Conservation (phyloP, 345 rosid species). For the Lumnitzera littorea region DNA sequence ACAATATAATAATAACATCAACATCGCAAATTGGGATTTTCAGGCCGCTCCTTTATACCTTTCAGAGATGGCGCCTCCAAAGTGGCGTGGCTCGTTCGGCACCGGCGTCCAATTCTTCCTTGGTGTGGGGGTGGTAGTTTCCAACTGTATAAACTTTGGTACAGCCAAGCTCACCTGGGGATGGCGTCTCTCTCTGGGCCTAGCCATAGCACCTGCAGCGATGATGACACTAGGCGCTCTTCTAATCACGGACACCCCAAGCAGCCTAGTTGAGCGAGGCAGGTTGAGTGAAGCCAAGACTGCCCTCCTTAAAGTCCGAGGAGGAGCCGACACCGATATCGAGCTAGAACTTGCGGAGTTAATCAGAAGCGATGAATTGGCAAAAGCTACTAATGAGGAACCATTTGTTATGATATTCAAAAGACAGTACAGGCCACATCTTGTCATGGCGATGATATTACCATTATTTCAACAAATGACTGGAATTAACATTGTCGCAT, state of each 20-base stretch:
- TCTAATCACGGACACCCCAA: conserved; percentile 16
- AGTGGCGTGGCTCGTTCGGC: conserved; percentile 17
- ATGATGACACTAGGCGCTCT: conserved; percentile 7
- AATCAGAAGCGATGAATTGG: conserved; percentile 3
- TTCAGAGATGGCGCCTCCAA: conserved; percentile 22
- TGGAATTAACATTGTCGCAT: conserved; percentile 59
- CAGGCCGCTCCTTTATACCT: conserved; percentile 20
- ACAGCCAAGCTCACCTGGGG: conserved; percentile 3
- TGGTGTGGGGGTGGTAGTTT: no score
- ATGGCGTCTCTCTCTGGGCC: conserved; percentile 15
- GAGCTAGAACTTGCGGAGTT: conserved; percentile 11
- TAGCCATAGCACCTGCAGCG: conserved; percentile 75
- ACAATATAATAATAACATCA: no score
- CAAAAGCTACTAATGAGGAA: conserved; percentile 9
- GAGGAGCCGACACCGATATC: not conserved
- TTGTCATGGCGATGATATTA: conserved; percentile 58
- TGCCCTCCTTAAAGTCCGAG: no score
- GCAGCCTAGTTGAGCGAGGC: conserved; percentile 14
- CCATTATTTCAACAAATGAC: conserved; percentile 77
- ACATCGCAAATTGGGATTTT: no score
- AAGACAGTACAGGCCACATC: conserved; percentile 54
- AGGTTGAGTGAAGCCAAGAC: not conserved
- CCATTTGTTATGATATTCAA: conserved; percentile 31
- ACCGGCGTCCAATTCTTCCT: conserved; percentile 16
- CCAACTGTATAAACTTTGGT: no score